Conservation (phyloP, 148 eudicot species). For the Pharnaceum exiguum region DNA sequence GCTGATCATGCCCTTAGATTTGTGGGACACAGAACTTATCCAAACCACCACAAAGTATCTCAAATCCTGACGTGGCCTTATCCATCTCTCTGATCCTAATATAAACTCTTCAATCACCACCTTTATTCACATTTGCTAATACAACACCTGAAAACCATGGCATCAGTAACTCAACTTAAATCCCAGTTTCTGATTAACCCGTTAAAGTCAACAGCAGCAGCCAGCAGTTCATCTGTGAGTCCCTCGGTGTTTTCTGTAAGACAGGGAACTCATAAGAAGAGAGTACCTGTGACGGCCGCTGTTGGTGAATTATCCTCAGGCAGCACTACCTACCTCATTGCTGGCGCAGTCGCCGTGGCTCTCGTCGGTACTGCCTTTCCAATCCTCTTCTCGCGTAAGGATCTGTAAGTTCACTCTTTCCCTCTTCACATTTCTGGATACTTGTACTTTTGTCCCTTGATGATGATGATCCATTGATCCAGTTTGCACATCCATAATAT, state of each 20-base stretch:
- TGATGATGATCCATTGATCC: too few species aligned
- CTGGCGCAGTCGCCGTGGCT: slow-evolving; percentile 54
- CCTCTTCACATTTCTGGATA: not conserved
- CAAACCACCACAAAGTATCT: slow-evolving; percentile 1
- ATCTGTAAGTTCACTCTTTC: slow-evolving; percentile 36
- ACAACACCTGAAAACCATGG: slow-evolving; percentile 25
- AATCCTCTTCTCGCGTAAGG: slow-evolving; percentile 72
- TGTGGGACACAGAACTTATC: slow-evolving; percentile 45
- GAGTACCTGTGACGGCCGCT: slow-evolving; percentile 38
- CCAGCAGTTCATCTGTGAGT: not conserved
- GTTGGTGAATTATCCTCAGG: slow-evolving; percentile 74
- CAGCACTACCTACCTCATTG: slow-evolving; percentile 55
- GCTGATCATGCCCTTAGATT: too few species aligned
- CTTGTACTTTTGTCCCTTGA: too few species aligned
- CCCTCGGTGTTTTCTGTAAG: not conserved
- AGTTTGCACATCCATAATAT: too few species aligned
- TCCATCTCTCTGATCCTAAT: slow-evolving; percentile 8
- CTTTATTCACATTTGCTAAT: not conserved
- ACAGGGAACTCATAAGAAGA: slow-evolving; percentile 20
- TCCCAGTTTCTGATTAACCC: slow-evolving; percentile 16
- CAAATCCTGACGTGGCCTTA: slow-evolving; percentile 31
- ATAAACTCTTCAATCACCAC: not conserved
- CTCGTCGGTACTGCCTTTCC: slow-evolving; percentile 72
- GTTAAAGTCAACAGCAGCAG: slow-evolving; percentile 6
- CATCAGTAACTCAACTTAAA: slow-evolving; percentile 27